phyloP scores from a whole-genome alignment of 352 stramenopile genomes.

The Achlya hypogyna region DNA sequence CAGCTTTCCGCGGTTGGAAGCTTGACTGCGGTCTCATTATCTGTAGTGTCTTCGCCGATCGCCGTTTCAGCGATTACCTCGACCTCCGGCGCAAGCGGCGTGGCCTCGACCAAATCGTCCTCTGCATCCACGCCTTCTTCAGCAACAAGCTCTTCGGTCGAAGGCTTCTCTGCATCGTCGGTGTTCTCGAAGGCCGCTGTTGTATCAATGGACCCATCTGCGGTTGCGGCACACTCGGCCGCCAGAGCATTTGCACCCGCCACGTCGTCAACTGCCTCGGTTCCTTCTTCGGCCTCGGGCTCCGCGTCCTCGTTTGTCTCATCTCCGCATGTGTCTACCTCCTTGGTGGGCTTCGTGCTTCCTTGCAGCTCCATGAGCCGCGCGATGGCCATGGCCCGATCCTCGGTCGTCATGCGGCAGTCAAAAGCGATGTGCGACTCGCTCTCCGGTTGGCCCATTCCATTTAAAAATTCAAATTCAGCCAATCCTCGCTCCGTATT shows the following conservation, averaged over 20 bases:
- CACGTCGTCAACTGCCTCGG: too few species aligned
- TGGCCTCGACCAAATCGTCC: too few species aligned
- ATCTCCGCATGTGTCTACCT: neutral
- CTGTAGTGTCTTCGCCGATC: neutral
- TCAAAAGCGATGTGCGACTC: neutral
- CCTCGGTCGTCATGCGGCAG: neutral
- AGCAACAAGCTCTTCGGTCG: too few species aligned
- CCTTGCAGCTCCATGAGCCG: neutral
- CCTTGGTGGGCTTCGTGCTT: neutral
- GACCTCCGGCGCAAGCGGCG: neutral
- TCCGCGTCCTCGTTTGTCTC: neutral
- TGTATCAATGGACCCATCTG: too few species aligned
- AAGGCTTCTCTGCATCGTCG: too few species aligned
- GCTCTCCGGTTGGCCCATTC: neutral
- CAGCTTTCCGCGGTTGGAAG: neutral
- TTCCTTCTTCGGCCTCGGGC: neutral
- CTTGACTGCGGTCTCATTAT: neutral
- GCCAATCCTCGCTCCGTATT: neutral
- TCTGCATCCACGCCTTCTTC: too few species aligned
- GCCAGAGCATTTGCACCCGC: too few species aligned
- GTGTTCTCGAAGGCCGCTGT: too few species aligned
- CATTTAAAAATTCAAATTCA: conserved; percentile 3
- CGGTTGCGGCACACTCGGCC: too few species aligned
- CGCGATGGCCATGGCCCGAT: neutral
- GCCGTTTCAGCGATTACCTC: neutral